Evolutionary conservation across 2,329 filamentous ascomycete species (phyloP).

Genomic region (Botrytis elliptica): DNA sequence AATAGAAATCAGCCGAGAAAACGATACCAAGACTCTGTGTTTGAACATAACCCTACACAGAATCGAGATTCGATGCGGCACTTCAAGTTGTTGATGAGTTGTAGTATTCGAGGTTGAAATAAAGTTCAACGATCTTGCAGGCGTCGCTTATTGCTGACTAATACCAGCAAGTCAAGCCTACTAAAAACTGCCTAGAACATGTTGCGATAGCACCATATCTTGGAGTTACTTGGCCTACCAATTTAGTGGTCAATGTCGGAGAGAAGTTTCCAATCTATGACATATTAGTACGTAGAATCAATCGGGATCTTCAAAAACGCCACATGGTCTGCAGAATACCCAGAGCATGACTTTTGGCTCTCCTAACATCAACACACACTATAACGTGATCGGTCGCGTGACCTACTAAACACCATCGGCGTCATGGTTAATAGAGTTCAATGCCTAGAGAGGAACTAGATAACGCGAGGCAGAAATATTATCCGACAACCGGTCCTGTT

Average conservation of each 20-base stretch:
- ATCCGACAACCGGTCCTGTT: background rate
- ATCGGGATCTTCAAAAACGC: background rate
- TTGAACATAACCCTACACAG: background rate
- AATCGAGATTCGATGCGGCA: background rate
- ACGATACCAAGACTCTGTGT: background rate
- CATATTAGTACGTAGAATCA: background rate
- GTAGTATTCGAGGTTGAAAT: background rate
- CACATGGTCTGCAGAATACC: background rate
- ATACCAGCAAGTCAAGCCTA: background rate
- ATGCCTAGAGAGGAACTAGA: background rate
- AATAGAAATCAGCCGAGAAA: background rate
- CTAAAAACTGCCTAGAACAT: background rate
- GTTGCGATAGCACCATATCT: background rate
- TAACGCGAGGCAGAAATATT: background rate
- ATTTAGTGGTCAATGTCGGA: background rate
- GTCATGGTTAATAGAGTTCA: background rate
- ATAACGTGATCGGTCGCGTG: background rate
- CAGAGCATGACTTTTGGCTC: background rate
- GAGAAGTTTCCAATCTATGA: background rate
- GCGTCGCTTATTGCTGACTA: conserved; percentile 12
- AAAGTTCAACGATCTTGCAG: background rate
- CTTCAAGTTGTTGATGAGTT: background rate
- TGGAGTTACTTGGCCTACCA: conserved; percentile 6
- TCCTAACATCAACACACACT: background rate
- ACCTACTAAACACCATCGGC: background rate